Conservation (phyloP, 1,284 basidiomycete species). For the Sanguinoderma infundibulare region DNA sequence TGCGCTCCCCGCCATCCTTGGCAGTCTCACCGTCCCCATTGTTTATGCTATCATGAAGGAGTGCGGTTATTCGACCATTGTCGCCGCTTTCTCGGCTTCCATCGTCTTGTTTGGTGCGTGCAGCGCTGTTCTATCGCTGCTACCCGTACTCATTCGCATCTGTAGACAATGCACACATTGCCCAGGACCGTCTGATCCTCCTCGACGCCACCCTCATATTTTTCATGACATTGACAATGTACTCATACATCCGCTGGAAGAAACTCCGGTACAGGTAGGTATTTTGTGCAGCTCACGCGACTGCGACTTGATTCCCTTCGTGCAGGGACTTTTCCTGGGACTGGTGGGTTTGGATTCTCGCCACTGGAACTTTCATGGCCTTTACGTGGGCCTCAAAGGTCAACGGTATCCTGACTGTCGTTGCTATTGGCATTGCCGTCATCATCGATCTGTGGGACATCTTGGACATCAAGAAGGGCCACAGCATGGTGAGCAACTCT, state of each 20-base stretch:
- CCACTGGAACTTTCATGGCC: constrained; percentile 93
- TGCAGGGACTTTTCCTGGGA: constrained; percentile 80
- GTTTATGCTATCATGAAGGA: constrained; percentile 98
- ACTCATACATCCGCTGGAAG: constrained; percentile 95
- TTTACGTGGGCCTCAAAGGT: constrained; percentile 98
- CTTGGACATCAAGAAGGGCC: constrained; percentile 84
- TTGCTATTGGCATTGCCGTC: constrained; percentile 90
- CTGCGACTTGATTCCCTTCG: constrained; percentile 12
- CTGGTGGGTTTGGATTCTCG: constrained; percentile 96
- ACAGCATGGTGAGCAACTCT: constrained; percentile 72
- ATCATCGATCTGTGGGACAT: constrained; percentile 95
- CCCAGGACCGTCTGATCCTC: constrained; percentile 95
- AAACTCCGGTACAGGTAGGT: constrained; percentile 90
- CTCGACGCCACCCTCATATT: constrained; percentile 95
- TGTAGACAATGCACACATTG: constrained; percentile 93
- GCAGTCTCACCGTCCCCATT: constrained; percentile 87
- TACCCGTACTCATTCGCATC: constrained; percentile 8
- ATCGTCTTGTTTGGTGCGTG: constrained; percentile 83
- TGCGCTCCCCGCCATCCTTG: constrained; percentile 89
- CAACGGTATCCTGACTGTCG: constrained; percentile 93
- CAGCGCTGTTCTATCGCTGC: background rate
- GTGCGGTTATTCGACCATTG: constrained; percentile 90
- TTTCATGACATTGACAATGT: constrained; percentile 94
- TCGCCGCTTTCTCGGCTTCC: constrained; percentile 87
- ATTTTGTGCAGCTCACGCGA: background rate